Conservation (phyloP, 148 eudicot species). For the Oxyria digyna region DNA sequence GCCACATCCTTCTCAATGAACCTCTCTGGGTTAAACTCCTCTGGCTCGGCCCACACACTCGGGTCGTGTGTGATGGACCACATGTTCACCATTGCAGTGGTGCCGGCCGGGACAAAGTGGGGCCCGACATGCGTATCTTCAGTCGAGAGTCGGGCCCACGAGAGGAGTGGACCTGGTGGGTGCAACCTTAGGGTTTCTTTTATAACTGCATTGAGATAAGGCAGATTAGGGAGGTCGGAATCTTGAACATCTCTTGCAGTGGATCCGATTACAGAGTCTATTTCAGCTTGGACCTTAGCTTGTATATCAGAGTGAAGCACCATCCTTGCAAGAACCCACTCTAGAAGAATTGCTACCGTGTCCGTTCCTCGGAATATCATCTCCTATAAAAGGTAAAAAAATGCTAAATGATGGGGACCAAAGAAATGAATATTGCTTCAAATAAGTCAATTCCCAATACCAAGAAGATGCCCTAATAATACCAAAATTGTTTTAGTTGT, state of each 20-base stretch:
- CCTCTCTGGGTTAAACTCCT: constrained; percentile 58
- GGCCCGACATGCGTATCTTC: constrained; percentile 66
- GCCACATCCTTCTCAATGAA: constrained; percentile 60
- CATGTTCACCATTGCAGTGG: constrained; percentile 98
- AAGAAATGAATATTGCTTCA: too few species aligned
- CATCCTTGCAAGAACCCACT: constrained; percentile 92
- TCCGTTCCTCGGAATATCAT: constrained; percentile 96
- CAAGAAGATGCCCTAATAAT: too few species aligned
- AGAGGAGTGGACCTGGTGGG: constrained; percentile 92
- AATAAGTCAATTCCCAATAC: too few species aligned
- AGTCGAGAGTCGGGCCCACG: constrained; percentile 91
- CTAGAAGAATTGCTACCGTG: constrained; percentile 75
- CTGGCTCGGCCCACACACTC: constrained; percentile 47
- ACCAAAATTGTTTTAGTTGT: too few species aligned
- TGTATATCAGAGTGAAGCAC: constrained; percentile 82
- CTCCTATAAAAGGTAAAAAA: constrained; percentile 30
- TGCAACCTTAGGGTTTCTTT: constrained; percentile 82
- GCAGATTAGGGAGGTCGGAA: constrained; percentile 63
- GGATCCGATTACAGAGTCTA: constrained; percentile 38
- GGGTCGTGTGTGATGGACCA: constrained; percentile 91
- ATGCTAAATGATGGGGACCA: too few species aligned
- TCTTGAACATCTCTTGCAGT: constrained; percentile 22
- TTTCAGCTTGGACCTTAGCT: constrained; percentile 73
- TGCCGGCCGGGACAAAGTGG: constrained; percentile 75
- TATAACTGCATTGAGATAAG: constrained; percentile 59